Percentiles rank a stretch among this genome's conserved stretches.
phyloP scores from a whole-genome alignment of 192 early-diverging fungal genomes.

The Diversispora epigaea region DNA sequence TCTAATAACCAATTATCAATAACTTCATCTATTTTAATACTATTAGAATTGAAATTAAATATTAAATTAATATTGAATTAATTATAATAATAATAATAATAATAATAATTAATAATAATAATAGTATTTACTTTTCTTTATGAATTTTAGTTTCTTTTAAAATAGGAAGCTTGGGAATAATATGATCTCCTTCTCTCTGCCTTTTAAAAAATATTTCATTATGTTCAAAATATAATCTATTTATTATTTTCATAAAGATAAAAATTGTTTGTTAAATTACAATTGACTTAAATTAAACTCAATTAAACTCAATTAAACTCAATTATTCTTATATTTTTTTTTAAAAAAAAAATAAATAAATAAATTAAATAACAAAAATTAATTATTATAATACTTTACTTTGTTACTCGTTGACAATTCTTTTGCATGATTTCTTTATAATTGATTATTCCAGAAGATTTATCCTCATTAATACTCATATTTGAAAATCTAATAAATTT shows the following conservation, averaged over 20 bases:
- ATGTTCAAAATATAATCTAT: constrained; percentile 3
- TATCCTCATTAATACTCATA: neutral
- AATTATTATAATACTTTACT: neutral
- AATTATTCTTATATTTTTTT: too few relatives aligned
- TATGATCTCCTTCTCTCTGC: neutral
- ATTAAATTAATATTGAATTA: neutral
- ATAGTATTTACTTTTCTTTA: too few relatives aligned
- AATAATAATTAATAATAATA: too few relatives aligned
- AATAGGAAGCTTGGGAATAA: neutral
- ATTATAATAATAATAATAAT: too few relatives aligned
- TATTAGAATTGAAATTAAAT: neutral
- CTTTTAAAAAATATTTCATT: constrained; percentile 16
- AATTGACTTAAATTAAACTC: neutral
- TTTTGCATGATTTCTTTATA: constrained; percentile 1
- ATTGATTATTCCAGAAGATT: neutral
- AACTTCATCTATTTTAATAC: neutral
- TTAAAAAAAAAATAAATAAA: too few relatives aligned
- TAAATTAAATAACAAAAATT: too few relatives aligned
- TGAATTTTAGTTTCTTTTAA: neutral
- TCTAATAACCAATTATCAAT: constrained; percentile 19
- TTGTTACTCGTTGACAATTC: neutral
- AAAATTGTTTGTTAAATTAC: neutral
- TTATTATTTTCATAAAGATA: too few relatives aligned
- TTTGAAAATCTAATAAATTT: neutral
- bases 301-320: neutral